Evolutionary conservation across 2,329 filamentous ascomycete genomes (phyloP).

Genomic region (Colletotrichum chlorophyti): DNA sequence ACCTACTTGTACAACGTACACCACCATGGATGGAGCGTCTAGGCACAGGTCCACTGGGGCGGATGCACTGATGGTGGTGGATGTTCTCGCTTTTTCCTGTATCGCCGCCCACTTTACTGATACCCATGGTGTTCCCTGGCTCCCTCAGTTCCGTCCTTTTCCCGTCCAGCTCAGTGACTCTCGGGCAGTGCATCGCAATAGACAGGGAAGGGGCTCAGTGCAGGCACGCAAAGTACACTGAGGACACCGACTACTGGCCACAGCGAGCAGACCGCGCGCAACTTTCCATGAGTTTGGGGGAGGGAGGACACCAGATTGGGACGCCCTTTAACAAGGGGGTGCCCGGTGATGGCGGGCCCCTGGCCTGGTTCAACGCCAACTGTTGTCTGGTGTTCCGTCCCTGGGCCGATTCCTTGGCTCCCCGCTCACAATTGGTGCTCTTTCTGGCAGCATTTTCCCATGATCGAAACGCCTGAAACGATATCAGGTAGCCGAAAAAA

Average conservation of each 20-base stretch:
- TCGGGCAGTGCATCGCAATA: constrained; percentile 20
- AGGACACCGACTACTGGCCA: no score
- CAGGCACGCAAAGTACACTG: no score
- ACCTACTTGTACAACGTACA: no score
- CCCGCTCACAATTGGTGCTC: constrained; percentile 20
- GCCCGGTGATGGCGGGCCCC: constrained; percentile 12
- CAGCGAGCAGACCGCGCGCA: constrained; percentile 9
- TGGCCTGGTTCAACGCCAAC: background rate
- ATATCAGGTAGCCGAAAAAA: no score
- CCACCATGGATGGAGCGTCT: no score
- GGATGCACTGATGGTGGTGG: no score
- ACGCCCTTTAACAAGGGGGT: constrained; percentile 16
- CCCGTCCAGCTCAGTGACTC: constrained; percentile 3
- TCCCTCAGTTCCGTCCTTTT: no score
- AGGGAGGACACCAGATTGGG: background rate
- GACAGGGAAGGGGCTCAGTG: constrained; percentile 21
- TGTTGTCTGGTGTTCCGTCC: background rate
- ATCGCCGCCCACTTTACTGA: no score
- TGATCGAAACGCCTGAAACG: background rate
- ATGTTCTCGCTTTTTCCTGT: no score
- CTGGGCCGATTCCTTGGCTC: background rate
- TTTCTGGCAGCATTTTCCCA: constrained; percentile 22
- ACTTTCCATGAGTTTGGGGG: no score
- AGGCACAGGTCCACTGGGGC: no score
- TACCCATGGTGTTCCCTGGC: no score